Percentiles rank a stretch among this genome's conserved stretches.
These are phyloP conservation scores for Metschnikowia proteae DNA, from an alignment of 805 yeast genomes.

Conservation along the genomic window DNA sequence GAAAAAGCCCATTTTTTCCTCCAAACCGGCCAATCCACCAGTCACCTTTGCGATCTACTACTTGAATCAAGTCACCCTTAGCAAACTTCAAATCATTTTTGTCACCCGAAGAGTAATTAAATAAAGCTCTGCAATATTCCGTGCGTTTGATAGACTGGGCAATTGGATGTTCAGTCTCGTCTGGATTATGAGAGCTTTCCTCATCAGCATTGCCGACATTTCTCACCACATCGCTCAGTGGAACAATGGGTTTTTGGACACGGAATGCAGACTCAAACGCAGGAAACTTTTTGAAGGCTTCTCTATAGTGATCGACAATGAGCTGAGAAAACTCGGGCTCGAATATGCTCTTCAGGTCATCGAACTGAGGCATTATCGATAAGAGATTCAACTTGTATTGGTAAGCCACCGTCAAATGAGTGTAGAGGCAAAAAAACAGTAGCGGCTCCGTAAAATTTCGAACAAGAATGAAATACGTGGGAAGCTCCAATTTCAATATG, in stretches of 20 bases:
- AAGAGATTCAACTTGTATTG: conserved; percentile 24
- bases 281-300: neutral
- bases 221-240: neutral
- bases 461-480: conserved; percentile 37
- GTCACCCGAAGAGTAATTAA: conserved; percentile 33
- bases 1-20: conserved; percentile 31
- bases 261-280: neutral
- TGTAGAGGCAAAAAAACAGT: conserved; percentile 32
- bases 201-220: neutral
- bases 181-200: neutral
- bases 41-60: conserved; percentile 28
- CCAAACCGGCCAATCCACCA: conserved; percentile 39
- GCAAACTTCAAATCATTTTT: conserved; percentile 42
- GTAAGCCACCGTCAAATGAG: conserved; percentile 34
- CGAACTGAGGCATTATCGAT: conserved; percentile 14
- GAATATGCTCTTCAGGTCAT: conserved; percentile 4
- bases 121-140: conserved; percentile 37
- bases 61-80: conserved; percentile 41
- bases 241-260: neutral
- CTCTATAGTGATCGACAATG: neutral
- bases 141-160: neutral
- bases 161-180: neutral
- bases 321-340: neutral
- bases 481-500: conserved; percentile 44
- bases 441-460: conserved; percentile 29